These are phyloP conservation scores for Syzygium aromaticum DNA, from an alignment of 345 rosid genomes.

Conservation along the genomic window DNA sequence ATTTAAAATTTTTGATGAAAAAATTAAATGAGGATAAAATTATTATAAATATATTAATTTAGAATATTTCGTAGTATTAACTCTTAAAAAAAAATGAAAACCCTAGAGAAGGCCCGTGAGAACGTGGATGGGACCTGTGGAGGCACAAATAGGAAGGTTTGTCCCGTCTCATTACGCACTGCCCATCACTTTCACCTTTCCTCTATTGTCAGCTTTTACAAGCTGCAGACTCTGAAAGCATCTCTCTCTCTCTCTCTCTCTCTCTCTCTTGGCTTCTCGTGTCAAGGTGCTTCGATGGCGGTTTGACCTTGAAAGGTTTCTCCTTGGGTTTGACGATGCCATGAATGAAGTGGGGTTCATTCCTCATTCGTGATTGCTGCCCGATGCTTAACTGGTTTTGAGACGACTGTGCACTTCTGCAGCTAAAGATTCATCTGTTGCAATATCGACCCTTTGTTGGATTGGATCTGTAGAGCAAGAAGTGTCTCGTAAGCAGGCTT, in stretches of 20 bases:
- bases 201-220: neutral
- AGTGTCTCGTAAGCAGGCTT: neutral
- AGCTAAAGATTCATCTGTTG: neutral
- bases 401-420: neutral
- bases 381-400: neutral
- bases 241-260: neutral
- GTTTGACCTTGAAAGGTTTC: neutral
- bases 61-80: too few species aligned
- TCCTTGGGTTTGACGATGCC: neutral
- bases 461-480: neutral
- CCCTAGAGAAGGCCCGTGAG: neutral
- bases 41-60: too few species aligned
- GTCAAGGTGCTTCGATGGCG: neutral
- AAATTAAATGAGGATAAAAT: too few species aligned
- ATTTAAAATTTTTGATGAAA: too few species aligned
- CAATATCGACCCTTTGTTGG: neutral
- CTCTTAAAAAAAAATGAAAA: neutral
- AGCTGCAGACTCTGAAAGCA: neutral
- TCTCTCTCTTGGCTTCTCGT: neutral
- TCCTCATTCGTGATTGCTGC: neutral
- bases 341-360: neutral
- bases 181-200: neutral
- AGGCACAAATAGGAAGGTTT: neutral
- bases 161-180: neutral
- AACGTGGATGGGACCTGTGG: neutral